Conservation (phyloP, 2,329 filamentous ascomycete genomes). For the Xenosphaeropsis pyriputrescens region DNA sequence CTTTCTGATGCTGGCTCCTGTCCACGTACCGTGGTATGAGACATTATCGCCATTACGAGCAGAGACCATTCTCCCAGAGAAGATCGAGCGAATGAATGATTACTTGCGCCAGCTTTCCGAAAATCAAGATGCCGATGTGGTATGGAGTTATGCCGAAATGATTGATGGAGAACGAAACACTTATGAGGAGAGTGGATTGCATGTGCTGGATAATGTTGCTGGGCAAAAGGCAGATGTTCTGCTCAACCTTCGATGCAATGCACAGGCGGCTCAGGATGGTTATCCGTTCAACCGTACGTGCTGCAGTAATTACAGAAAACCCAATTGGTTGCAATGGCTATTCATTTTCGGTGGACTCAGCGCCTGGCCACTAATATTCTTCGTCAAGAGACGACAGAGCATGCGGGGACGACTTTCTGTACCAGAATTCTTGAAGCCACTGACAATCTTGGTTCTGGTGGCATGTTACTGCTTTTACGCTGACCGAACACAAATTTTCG, state of each 20-base stretch:
- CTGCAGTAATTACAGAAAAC: slow-evolving; percentile 28
- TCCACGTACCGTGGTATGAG: slow-evolving; percentile 19
- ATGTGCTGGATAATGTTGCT: slow-evolving; percentile 29
- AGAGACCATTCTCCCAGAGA: slow-evolving; percentile 28
- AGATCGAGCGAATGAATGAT: slow-evolving; percentile 35
- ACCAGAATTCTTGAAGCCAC: slow-evolving; percentile 7
- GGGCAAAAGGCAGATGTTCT: slow-evolving; percentile 33
- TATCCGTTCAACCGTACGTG: slow-evolving; percentile 34
- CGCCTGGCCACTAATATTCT: slow-evolving; percentile 14
- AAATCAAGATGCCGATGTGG: slow-evolving; percentile 25
- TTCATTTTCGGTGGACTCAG: slow-evolving; percentile 17
- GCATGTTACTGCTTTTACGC: slow-evolving; percentile 32
- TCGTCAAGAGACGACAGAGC: slow-evolving; percentile 2
- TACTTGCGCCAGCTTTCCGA: slow-evolving; percentile 28
- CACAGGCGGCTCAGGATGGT: slow-evolving; percentile 20
- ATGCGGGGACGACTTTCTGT: slow-evolving; percentile 7
- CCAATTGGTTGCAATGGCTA: slow-evolving; percentile 20
- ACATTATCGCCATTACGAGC: slow-evolving; percentile 16
- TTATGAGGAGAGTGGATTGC: slow-evolving; percentile 32
- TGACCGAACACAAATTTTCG: slow-evolving; percentile 37
- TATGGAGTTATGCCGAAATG: slow-evolving; percentile 36
- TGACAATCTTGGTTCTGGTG: slow-evolving; percentile 9
- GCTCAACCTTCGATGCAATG: slow-evolving; percentile 36
- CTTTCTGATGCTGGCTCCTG: slow-evolving; percentile 15
- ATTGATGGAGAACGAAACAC: slow-evolving; percentile 19